Percentiles rank a stretch among this genome's conserved stretches.
Evolutionary conservation across 129 eudicot genomes (phyloP).

Genomic region (Flaveria bidentis): DNA sequence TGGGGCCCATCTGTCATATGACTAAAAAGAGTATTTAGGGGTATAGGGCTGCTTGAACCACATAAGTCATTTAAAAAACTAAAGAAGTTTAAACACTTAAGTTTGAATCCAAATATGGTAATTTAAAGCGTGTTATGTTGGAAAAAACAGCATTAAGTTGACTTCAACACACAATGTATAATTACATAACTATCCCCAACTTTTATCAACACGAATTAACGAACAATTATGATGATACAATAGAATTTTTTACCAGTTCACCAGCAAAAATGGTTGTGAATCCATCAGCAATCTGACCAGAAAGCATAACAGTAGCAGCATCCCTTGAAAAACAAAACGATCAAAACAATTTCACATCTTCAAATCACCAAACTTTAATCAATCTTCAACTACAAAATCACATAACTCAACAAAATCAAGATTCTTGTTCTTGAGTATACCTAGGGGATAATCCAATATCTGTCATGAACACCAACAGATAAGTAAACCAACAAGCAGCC

Average conservation of each 20-base stretch:
- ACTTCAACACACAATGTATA: not conserved
- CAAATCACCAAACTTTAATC: not conserved
- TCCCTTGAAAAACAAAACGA: constrained; percentile 40
- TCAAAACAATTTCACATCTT: not conserved
- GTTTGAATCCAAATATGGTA: not conserved
- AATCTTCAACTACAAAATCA: not conserved
- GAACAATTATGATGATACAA: not conserved
- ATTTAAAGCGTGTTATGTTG: not conserved
- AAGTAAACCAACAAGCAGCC: constrained; percentile 93
- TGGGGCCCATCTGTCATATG: not conserved
- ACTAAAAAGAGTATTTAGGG: not conserved
- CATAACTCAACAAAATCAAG: not conserved
- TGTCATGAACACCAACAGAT: constrained; percentile 81
- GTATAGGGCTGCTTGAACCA: not conserved
- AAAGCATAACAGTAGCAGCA: constrained; percentile 90
- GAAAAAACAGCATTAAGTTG: not conserved
- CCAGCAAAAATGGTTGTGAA: constrained; percentile 79
- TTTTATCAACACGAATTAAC: not conserved
- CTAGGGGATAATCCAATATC: constrained; percentile 90
- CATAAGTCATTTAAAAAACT: too few species aligned
- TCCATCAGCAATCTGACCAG: constrained; percentile 96
- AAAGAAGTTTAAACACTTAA: not conserved
- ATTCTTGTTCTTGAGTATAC: constrained; percentile 28
- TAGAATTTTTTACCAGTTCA: constrained; percentile 56
- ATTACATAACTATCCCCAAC: not conserved